Evolutionary conservation across 2,329 filamentous ascomycete genomes (phyloP), one percentile per base, ranked within the genome.

Genomic region (Penicillium decumbens): DNA sequence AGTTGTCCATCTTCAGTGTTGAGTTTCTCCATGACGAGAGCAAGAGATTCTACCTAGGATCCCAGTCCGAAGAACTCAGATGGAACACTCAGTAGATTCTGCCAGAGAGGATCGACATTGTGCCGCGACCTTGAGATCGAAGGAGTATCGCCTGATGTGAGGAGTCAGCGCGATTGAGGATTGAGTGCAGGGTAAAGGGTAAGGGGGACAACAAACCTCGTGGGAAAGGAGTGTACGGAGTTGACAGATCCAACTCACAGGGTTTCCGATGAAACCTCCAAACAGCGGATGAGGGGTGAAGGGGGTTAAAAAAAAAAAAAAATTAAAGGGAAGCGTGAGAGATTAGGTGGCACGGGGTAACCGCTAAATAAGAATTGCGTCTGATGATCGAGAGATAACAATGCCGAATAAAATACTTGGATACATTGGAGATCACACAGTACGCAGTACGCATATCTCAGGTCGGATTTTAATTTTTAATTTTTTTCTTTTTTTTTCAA

Each of bases 1-100:
- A 74, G 69, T 63, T 75, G 73, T 63, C 73, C 73, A 71, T 76
- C 73, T 66, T 75, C 72, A 58, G 70, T 74, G 65, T 76, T 73
- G 49, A 75, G 65, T 63, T 73, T 74, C 69, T 76, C 73, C 73
- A 75, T 76, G 59, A 60, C 65, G 65, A 59, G 12, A 24, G 47
- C 43, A 54, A 53, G 59, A 47, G 57, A 56, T 56, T 62, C 58
- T 59, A 56, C 64, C 54, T 52, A 60, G 55, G 55, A 56, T 63
- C 62, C 28, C 49, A 64, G 59, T 59, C 56, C 58, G 60, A 60
- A 63, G 62, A 65, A 69, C 56, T 64, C 62, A 64, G 65, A 62
- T 58, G 55, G 60, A 59, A 63, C 61, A 61, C 65, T 71, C 66
- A 71, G 51, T 56, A 62, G 57, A 55, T 61, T 62, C 52, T 59